Evolutionary conservation across 345 rosid species (phyloP).

Genomic region (Brassica incana): DNA sequence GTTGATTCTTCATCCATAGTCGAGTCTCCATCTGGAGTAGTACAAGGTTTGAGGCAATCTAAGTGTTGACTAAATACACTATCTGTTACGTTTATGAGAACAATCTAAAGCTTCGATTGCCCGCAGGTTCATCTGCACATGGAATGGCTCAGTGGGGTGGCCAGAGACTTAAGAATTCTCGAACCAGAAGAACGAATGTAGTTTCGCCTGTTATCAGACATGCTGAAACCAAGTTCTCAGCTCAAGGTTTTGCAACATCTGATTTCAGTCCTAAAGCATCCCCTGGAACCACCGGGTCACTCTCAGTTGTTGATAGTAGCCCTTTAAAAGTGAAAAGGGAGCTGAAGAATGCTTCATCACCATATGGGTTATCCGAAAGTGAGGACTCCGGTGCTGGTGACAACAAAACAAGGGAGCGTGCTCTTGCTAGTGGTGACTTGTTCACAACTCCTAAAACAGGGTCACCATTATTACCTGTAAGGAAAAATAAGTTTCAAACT

Average conservation of each 20-base stretch:
- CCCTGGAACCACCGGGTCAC: slow-evolving; percentile 52
- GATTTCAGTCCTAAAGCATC: slow-evolving; percentile 63
- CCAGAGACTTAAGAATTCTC: slow-evolving; percentile 88
- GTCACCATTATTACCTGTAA: slow-evolving; percentile 46
- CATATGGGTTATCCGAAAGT: slow-evolving; percentile 71
- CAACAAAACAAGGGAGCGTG: slow-evolving; percentile 60
- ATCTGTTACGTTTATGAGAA: slow-evolving; percentile 41
- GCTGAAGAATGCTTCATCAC: slow-evolving; percentile 60
- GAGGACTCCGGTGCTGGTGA: slow-evolving; percentile 91
- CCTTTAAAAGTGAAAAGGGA: slow-evolving; percentile 63
- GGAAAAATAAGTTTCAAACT: slow-evolving; percentile 55
- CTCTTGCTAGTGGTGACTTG: slow-evolving; percentile 54
- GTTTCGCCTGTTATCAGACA: slow-evolving; percentile 62
- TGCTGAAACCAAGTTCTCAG: slow-evolving; percentile 55
- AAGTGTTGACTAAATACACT: slow-evolving; percentile 49
- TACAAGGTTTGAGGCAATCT: slow-evolving; percentile 61
- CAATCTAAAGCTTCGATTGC: slow-evolving; percentile 45
- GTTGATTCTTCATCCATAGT: slow-evolving; percentile 69
- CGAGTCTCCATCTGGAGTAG: slow-evolving; percentile 54
- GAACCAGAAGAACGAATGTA: slow-evolving; percentile 79
- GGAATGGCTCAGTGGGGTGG: slow-evolving; percentile 92
- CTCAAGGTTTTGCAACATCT: slow-evolving; percentile 58
- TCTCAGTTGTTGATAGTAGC: slow-evolving; percentile 45
- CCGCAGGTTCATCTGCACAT: slow-evolving; percentile 65
- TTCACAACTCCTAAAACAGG: slow-evolving; percentile 57